Evolutionary conservation across 768 basidiomycete species (phyloP).

Genomic region (Epithele typhae): DNA sequence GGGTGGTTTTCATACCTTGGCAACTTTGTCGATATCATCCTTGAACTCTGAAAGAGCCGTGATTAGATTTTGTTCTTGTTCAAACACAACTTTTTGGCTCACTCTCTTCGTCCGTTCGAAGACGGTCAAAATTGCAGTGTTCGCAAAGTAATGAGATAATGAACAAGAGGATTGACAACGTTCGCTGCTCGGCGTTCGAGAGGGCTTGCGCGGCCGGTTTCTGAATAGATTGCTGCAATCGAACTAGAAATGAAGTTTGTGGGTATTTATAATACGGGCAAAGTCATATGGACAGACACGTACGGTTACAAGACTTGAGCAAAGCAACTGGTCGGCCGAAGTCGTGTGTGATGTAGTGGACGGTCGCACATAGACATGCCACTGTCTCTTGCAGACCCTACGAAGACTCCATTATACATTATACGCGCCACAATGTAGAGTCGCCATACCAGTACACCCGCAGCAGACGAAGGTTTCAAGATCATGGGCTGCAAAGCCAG

Average conservation of each 20-base stretch:
- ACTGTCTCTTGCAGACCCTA: constrained; percentile 89
- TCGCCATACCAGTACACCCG: constrained; percentile 55
- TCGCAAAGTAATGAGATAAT: constrained; percentile 85
- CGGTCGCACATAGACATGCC: constrained; percentile 85
- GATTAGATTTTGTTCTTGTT: not conserved
- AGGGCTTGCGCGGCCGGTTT: constrained; percentile 39
- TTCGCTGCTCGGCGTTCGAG: constrained; percentile 44
- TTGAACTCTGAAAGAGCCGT: constrained; percentile 41
- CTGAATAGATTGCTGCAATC: constrained; percentile 54
- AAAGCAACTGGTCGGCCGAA: constrained; percentile 73
- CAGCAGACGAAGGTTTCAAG: constrained; percentile 69
- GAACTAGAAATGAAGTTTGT: constrained; percentile 34
- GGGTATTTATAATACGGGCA: too few species aligned
- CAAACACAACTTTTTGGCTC: constrained; percentile 21
- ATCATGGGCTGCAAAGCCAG: constrained; percentile 85
- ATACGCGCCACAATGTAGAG: too few species aligned
- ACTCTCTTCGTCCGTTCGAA: constrained; percentile 63
- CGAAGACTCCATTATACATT: not conserved
- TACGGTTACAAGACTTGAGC: constrained; percentile 83
- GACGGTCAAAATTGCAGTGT: constrained; percentile 80
- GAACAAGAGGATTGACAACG: constrained; percentile 69
- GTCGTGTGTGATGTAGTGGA: constrained; percentile 84
- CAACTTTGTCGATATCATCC: constrained; percentile 53
- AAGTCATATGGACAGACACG: too few species aligned
- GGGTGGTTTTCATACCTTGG: constrained; percentile 35